Conservation (phyloP, 768 basidiomycete genomes). For the Pulveroboletus sp. region DNA sequence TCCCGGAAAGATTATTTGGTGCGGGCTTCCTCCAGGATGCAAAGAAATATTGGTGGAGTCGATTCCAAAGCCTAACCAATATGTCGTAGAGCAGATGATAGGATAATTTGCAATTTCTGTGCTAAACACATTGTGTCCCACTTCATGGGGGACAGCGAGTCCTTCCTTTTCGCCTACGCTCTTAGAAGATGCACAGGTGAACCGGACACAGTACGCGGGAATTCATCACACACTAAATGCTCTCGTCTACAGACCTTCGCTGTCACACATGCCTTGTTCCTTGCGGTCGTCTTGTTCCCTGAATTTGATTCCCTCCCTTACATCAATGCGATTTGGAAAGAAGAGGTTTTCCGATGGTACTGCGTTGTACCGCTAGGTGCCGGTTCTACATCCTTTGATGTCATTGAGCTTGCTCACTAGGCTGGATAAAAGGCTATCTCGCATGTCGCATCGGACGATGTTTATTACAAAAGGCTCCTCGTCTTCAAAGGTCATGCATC, state of each 20-base stretch:
- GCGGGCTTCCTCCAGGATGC: constrained; percentile 32
- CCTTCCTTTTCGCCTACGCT: constrained; percentile 18
- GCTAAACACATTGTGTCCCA: background rate
- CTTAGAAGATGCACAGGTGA: constrained; percentile 28
- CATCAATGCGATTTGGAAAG: constrained; percentile 22
- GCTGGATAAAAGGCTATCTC: background rate
- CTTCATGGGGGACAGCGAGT: constrained; percentile 11
- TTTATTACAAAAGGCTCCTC: constrained; percentile 7
- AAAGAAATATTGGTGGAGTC: constrained; percentile 33
- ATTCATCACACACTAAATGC: constrained; percentile 24
- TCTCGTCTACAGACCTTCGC: constrained; percentile 10
- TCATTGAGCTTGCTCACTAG: background rate
- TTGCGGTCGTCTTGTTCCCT: constrained; percentile 23
- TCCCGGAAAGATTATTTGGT: constrained; percentile 36
- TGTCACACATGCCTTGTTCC: constrained; percentile 18
- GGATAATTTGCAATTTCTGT: background rate
- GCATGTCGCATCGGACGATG: constrained; percentile 22
- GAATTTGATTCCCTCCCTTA: constrained; percentile 25
- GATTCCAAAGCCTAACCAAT: constrained; percentile 41
- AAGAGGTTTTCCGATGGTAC: constrained; percentile 27
- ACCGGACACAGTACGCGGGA: constrained; percentile 39
- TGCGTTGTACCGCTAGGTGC: constrained; percentile 12
- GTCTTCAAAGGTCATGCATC: constrained; percentile 25
- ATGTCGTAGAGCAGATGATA: constrained; percentile 46
- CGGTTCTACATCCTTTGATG: constrained; percentile 19